Base-by-base conservation (phyloP, 768 basidiomycete species). In the Agaricus subrufescens region DNA sequence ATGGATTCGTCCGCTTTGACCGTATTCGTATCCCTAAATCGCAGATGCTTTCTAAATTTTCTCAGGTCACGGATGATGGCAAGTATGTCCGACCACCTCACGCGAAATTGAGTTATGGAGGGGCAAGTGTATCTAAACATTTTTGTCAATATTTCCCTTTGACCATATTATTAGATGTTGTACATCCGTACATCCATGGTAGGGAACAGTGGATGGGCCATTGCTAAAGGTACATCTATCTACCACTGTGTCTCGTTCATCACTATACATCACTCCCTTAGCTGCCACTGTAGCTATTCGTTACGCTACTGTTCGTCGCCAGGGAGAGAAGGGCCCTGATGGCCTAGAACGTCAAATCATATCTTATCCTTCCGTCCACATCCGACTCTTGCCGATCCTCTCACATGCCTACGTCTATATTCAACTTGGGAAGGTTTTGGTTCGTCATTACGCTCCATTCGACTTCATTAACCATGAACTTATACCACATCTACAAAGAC, bases 11-110 rank as follows among this genome's bases (percentile, higher is more conserved):
- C 6, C 75, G 78, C 15, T 89, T 89, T 57, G 66, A 83, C 58
- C 85, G 76, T 59, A 78, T 88, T 46, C 78, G 83, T 8, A 83
- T 89, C 50, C 86, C 87, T 1, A 79, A 82, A 49, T 79, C 78
- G 56, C 73, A 87, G 44, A 90, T 92, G 87, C 79, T 91, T 4
- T 86, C 84, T 43, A 84, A 81, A 52, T 91, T 89, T 59, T 85
- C 89, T 1, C 76, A 76, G 46, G 84, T 91, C 42, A 85, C 86
- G 0, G 71, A 82, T 30, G 83, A 81, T 0, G 86, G 87, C 2
- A 66, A 69, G 57, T 92, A 91, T 62, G 62, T 84, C 26, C 73
- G 77, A 59, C 87, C 89, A 15, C 82, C 82, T 31, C 89, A 91
- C 62, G 77, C 84, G 1, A 91, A 89, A 65, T 69, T 90, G 26